Evolutionary conservation across 441 rosid genomes (phyloP).

Genomic region (Erodium texanum): DNA sequence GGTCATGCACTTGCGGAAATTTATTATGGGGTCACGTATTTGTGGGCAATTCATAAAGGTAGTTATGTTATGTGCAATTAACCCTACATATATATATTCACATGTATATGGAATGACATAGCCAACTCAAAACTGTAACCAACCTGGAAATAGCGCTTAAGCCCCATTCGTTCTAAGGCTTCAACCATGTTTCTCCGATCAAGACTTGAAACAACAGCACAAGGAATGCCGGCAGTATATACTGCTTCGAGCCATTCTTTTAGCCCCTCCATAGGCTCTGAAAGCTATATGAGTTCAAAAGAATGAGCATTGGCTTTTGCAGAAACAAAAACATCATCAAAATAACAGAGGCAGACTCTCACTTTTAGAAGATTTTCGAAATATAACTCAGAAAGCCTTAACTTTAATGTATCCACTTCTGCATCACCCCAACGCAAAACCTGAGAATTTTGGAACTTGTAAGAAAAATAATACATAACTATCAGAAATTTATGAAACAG

Average conservation of each 20-base stretch:
- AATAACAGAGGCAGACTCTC: conserved; percentile 25
- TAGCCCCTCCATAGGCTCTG: conserved; percentile 63
- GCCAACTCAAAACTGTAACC: neutral
- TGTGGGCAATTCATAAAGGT: too few relatives aligned
- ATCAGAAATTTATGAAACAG: too few relatives aligned
- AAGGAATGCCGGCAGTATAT: conserved; percentile 66
- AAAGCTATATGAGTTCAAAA: conserved; percentile 37
- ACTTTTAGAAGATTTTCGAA: conserved; percentile 52
- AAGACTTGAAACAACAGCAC: conserved; percentile 87
- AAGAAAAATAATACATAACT: conserved; percentile 4
- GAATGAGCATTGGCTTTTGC: conserved; percentile 3
- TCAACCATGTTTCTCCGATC: conserved; percentile 70
- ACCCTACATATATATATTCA: too few relatives aligned
- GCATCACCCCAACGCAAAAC: conserved; percentile 55
- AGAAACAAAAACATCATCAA: neutral
- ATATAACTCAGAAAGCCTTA: conserved; percentile 58
- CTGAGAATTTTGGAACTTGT: conserved; percentile 31
- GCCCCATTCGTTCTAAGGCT: conserved; percentile 62
- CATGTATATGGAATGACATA: too few relatives aligned
- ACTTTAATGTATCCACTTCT: conserved; percentile 52
- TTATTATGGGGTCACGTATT: too few relatives aligned
- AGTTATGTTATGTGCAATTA: too few relatives aligned
- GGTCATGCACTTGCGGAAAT: too few relatives aligned
- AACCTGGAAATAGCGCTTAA: conserved; percentile 80
- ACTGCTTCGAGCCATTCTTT: conserved; percentile 83